Base-by-base conservation (phyloP, 805 yeast species). In the Candida odintsovae region DNA sequence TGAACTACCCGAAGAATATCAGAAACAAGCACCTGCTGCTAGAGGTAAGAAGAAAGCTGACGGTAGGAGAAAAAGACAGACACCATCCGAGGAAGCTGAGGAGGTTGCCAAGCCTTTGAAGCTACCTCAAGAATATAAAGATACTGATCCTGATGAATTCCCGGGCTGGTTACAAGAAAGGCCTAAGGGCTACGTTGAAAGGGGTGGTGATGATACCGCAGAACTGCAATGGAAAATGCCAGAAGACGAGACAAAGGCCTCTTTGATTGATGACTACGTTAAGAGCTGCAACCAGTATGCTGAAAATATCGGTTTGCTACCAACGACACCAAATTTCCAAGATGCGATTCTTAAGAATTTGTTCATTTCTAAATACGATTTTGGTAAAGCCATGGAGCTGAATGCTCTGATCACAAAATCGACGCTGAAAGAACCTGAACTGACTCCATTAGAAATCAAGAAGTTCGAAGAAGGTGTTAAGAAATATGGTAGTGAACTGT, bases 121-220 rank as follows among this genome's bases (percentile, higher is more conserved):
- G n/a, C 47, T 80, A 1, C 86, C 87, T 0, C 59, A 66, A 9
- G 75, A 77, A 48, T 79, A 42, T 55, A 56, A 66, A 49, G 68
- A 70, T 43, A 45, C 57, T 0, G 63, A 67, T 18, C 71, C 73
- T 0, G 67, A 66, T 41, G 80, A 79, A 0, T 78, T 70, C 46
- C 90, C 90, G 0, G 75, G 73, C 0, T 88, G 95, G 95, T 66
- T 87, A 26, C 90, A 84, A 59, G 85, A 83, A 3, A 69, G 83
- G 49, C 96, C 96, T 0, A 71, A 73, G 43, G 96, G 96, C 0
- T 89, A 87, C 62, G 68, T 86, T 7, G 95, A 89, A 57, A 73
- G 98, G 56, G 97, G 97, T 2, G 80, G 77, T 4, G 86, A 82
- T 56, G 80, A 75, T 19, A 80, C 89, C 0, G 69, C 73, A 20